Base-by-base conservation (phyloP, 1,284 basidiomycete species). In the Ustilago nuda region DNA sequence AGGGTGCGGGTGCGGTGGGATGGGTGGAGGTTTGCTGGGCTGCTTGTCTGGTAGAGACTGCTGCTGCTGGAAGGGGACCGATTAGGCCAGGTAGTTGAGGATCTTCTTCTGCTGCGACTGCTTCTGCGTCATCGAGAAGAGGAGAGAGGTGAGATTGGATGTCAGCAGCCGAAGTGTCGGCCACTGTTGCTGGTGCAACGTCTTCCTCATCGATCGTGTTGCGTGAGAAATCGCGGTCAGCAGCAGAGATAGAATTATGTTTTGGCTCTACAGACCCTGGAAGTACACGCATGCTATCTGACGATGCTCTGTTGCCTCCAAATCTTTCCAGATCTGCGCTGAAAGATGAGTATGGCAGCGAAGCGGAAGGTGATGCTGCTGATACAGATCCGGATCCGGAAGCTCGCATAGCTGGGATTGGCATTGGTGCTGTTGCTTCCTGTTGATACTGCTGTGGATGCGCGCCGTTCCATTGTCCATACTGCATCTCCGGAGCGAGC, bases 271-370 rank as follows among this genome's bases (percentile, higher is more conserved):
- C 56, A 3, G 75, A 77, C 19, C 75, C 75, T 2, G 71, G 75
- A 5, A 77, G 62, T 12, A 73, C 75, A 5, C 75, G 66, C 71
- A 77, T 66, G 43, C 75, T 77, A 41, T 77, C 75, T 3, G 61
- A 67, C 0, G 75, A 77, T 13, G 66, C 64, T 12, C 74, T 61
- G 6, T 62, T 12, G 39, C 69, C 69, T 13, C 66, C 69, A 30
- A 76, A 72, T 4, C 59, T 30, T 33, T 76, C 69, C 30, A 76
- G 51, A 23, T 76, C 69, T 1, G 61, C 66, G 55, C 53, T 69
- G 66, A 58, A 76, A 1, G 62, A 59, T 30, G 65, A 68, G 37
- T 76, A 71, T 1, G 64, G 72, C 23, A 63, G 23, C 3, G 69
- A 72, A 2, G 32, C 15, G 1, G 60, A 39, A 13, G 43, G 52